phyloP scores from a whole-genome alignment of 164 flowering plant species.

The Vitis labrusca region DNA sequence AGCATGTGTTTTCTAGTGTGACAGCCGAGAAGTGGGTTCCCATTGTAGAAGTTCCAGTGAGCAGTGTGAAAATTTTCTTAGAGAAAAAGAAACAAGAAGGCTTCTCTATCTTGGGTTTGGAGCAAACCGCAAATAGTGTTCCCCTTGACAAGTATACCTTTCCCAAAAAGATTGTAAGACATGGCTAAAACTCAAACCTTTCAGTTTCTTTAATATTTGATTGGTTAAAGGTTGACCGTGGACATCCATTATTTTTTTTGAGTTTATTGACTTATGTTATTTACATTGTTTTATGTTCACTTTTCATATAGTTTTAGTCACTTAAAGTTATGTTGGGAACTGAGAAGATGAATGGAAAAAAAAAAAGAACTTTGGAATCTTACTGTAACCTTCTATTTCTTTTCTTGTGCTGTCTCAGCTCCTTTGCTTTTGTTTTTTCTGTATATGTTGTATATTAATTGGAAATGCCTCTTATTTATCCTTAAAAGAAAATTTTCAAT shows the following conservation, averaged over 20 bases:
- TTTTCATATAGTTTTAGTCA: too few species aligned
- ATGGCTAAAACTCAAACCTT: background rate
- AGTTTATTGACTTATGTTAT: background rate
- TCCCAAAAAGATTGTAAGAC: slow-evolving; percentile 69
- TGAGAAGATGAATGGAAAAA: background rate
- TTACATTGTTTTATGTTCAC: too few species aligned
- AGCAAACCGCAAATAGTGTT: slow-evolving; percentile 92
- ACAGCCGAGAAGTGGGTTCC: slow-evolving; percentile 99
- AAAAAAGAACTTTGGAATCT: background rate
- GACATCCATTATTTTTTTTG: background rate
- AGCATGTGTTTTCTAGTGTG: slow-evolving; percentile 52
- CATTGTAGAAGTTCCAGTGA: slow-evolving; percentile 75
- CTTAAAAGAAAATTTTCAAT: too few species aligned
- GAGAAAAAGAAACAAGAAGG: slow-evolving; percentile 88
- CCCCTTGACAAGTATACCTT: slow-evolving; percentile 73
- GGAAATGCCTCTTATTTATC: too few species aligned
- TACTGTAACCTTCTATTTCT: background rate
- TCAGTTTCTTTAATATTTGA: slow-evolving; percentile 4
- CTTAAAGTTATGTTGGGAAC: background rate
- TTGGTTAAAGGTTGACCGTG: background rate
- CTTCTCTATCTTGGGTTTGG: slow-evolving; percentile 86
- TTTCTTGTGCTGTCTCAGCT: background rate
- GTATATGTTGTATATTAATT: background rate
- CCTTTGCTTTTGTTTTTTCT: background rate
- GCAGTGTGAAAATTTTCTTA: slow-evolving; percentile 63